Conservation (phyloP, 768 basidiomycete species). For the Pleurotus cornucopiae region DNA sequence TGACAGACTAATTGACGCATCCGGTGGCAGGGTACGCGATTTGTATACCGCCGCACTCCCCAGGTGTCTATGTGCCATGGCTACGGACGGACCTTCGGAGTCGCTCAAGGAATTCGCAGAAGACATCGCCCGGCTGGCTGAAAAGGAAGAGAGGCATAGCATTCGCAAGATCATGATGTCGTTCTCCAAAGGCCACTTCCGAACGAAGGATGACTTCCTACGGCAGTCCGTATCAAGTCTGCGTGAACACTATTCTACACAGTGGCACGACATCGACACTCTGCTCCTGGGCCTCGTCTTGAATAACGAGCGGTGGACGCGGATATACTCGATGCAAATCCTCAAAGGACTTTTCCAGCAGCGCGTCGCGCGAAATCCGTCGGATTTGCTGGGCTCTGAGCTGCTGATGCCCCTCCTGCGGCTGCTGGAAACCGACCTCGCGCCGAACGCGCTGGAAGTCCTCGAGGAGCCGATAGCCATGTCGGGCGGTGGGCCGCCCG, state of each 20-base stretch:
- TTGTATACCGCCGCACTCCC: constrained; percentile 81
- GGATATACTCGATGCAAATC: constrained; percentile 80
- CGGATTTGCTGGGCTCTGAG: constrained; percentile 77
- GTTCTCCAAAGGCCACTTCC: constrained; percentile 82
- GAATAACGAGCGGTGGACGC: constrained; percentile 79
- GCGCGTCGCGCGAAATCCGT: constrained; percentile 69
- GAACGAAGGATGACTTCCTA: constrained; percentile 91
- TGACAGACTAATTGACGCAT: constrained; percentile 63
- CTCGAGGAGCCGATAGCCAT: constrained; percentile 86
- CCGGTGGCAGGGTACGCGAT: constrained; percentile 72
- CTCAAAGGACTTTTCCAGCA: constrained; percentile 88
- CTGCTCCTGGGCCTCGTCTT: constrained; percentile 83
- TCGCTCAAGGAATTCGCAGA: constrained; percentile 66
- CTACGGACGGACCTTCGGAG: constrained; percentile 54
- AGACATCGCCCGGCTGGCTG: constrained; percentile 69
- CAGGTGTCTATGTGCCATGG: constrained; percentile 83
- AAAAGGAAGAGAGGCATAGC: constrained; percentile 65
- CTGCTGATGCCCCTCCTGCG: constrained; percentile 88
- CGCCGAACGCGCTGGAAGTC: constrained; percentile 85
- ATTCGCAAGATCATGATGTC: constrained; percentile 87
- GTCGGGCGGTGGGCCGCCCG: constrained; percentile 67
- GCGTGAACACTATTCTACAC: constrained; percentile 75
- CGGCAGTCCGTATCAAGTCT: constrained; percentile 83
- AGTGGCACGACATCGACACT: constrained; percentile 80
- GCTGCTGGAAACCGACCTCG: constrained; percentile 82